These are phyloP conservation scores for Claviceps monticola DNA, from an alignment of 2,329 filamentous ascomycete species.

Conservation along the genomic window DNA sequence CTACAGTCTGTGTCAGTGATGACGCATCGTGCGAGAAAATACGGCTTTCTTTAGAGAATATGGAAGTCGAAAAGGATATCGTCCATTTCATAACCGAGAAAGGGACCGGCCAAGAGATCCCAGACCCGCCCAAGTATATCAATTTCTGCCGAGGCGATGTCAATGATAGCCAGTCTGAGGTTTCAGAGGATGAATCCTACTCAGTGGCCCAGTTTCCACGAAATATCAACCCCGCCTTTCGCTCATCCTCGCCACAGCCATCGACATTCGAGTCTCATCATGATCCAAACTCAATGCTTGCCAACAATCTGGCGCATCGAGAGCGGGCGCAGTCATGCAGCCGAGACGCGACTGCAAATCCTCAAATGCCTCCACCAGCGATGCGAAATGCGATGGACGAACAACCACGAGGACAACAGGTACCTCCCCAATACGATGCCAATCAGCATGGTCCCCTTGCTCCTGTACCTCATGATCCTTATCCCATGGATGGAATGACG, in stretches of 20 bases:
- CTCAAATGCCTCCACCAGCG: slow-evolving; percentile 27
- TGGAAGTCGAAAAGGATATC: slow-evolving; percentile 96
- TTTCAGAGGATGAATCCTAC: slow-evolving; percentile 77
- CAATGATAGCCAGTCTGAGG: slow-evolving; percentile 66
- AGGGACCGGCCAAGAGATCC: slow-evolving; percentile 93
- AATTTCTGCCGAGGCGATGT: slow-evolving; percentile 91
- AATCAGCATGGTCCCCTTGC: slow-evolving; percentile 48
- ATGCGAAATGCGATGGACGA: slow-evolving; percentile 9
- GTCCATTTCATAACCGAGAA: slow-evolving; percentile 71
- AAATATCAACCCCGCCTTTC: slow-evolving; percentile 88
- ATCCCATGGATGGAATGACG: slow-evolving; percentile 91
- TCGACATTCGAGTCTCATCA: slow-evolving; percentile 88
- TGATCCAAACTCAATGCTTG: slow-evolving; percentile 63
- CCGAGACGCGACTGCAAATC: slow-evolving; percentile 36
- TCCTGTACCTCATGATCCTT: slow-evolving; percentile 77
- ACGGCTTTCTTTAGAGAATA: slow-evolving; percentile 79
- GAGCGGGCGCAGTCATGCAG: slow-evolving; percentile 30
- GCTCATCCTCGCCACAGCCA: slow-evolving; percentile 90
- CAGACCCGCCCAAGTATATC: slow-evolving; percentile 93
- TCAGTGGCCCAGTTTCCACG: slow-evolving; percentile 92
- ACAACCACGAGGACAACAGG: slow-evolving; percentile 10
- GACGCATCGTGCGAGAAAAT: slow-evolving; percentile 96
- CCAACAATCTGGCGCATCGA: slow-evolving; percentile 51
- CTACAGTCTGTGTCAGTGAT: slow-evolving; percentile 94
- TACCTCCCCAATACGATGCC: slow-evolving; percentile 24